Evolutionary conservation across 768 basidiomycete genomes (phyloP), one percentile per base, ranked within the genome.

Genomic region (Mrakia blollopis): DNA sequence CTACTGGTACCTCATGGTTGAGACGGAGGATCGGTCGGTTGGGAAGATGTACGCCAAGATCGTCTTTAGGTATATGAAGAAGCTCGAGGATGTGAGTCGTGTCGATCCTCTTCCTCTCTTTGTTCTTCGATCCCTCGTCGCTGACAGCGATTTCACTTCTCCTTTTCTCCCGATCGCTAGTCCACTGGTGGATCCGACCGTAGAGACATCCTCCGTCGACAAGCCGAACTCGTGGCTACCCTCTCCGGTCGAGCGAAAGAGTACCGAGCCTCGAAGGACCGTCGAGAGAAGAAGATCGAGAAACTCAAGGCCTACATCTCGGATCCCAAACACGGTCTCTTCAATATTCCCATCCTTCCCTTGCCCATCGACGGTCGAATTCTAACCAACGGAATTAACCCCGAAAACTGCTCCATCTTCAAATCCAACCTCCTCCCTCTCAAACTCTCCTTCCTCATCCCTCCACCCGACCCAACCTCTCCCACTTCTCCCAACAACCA

Each of bases 1-100:
- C 79, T 92, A 96, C 82, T 98, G 97, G 97, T 99, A 98, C 81
- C 89, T 98, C 74, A 94, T 94, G 89, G 95, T 98, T 6, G 92
- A 93, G 30, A 84, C 92, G 63, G 92, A 94, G 81, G 93, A 94
- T 81, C 89, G 89, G 78, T 86, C 89, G 32, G 89, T 93, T 82
- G 92, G 92, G 5, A 94, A 93, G 85, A 94, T 96, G 91, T 98
- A 94, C 80, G 93, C 91, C 6, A 87, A 90, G 60, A 92, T 97
- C 10, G 92, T 92, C 9, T 95, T 89, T 85, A 91, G 91, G 79
- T 98, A 94, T 81, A 91, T 93, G 88, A 89, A 88, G 81, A 91
- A 91, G 83, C 89, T 98, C 44, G 85, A 92, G 13, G 92, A 97
- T 88, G 94, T 93, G 80, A 80, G 79, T 74, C 54, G 30, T 8